Evolutionary conservation across 129 eudicot species (phyloP).

Genomic region (Mikania micrantha): DNA sequence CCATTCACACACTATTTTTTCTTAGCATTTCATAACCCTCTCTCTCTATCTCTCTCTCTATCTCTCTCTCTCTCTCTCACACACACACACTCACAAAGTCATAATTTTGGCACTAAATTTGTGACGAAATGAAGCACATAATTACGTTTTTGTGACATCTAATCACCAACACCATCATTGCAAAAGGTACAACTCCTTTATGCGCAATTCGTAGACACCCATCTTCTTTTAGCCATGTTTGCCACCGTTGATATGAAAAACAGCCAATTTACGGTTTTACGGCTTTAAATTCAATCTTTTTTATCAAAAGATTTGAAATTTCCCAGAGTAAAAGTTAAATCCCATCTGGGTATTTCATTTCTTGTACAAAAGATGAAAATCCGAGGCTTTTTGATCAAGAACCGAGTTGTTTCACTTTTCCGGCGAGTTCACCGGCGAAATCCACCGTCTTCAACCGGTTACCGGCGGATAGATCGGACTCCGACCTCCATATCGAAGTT

Average conservation of each 20-base stretch:
- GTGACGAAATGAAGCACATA: not conserved
- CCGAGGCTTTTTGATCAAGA: conserved; percentile 26
- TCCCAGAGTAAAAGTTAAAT: not conserved
- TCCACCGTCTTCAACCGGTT: not conserved
- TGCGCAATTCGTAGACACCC: not conserved
- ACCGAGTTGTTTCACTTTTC: conserved; percentile 24
- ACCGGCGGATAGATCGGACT: conserved; percentile 15
- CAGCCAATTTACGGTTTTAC: not conserved
- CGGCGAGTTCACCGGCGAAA: conserved; percentile 23
- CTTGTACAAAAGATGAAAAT: conserved; percentile 19
- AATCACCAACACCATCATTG: not conserved
- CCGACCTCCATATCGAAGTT: conserved; percentile 24
- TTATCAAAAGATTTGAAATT: not conserved
- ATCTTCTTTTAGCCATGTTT: conserved; percentile 12
- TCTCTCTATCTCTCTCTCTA: not conserved
- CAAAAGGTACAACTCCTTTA: conserved; percentile 12
- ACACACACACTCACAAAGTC: not conserved
- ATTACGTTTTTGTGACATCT: too few relatives aligned
- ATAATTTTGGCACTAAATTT: not conserved
- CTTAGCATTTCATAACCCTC: conserved; percentile 15
- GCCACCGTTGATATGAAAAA: conserved; percentile 5
- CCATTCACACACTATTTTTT: conserved; percentile 3
- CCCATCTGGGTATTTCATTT: not conserved
- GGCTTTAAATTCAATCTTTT: not conserved
- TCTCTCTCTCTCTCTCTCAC: not conserved